Evolutionary conservation across 495 filamentous ascomycete species (phyloP).

Genomic region (Hyphodiscus hymeniophilus): DNA sequence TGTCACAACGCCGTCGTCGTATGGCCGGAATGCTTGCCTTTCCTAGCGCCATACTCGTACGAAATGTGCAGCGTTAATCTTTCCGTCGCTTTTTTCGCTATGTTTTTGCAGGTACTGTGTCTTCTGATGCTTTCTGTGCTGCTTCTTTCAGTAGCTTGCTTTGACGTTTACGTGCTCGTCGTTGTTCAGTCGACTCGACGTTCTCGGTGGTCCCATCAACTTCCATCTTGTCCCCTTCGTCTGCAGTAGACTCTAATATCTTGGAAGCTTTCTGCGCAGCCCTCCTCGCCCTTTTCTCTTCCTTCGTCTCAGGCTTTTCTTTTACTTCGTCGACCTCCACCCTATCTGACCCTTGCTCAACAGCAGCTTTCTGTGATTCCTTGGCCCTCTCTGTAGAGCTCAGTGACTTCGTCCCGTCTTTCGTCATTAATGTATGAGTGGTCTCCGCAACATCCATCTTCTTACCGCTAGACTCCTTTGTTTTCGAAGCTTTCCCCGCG

Average conservation of each 20-base stretch:
- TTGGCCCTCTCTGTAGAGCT: no score
- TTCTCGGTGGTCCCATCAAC: slow-evolving; percentile 8
- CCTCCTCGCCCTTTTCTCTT: no score
- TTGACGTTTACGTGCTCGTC: slow-evolving; percentile 18
- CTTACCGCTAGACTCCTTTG: no score
- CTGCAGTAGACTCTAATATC: no score
- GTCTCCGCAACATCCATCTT: no score
- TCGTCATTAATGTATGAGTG: no score
- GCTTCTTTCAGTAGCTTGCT: slow-evolving; percentile 37
- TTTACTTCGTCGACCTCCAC: slow-evolving; percentile 2
- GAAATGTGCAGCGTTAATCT: no score
- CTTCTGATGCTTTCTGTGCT: slow-evolving; percentile 15
- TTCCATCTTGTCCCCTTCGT: not conserved
- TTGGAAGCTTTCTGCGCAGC: no score
- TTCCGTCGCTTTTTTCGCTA: slow-evolving; percentile 21
- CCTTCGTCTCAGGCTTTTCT: no score
- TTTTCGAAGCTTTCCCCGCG: no score
- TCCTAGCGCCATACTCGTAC: slow-evolving; percentile 12
- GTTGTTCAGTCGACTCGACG: slow-evolving; percentile 32
- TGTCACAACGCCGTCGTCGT: not conserved
- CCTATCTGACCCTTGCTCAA: slow-evolving; percentile 15
- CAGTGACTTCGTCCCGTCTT: no score
- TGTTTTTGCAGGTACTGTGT: slow-evolving; percentile 4
- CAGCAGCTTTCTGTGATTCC: slow-evolving; percentile 19
- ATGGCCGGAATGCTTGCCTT: not conserved